A percentile compares a stretch with the other conserved stretches of the same genome.
These are phyloP conservation scores for Aphanoascus verrucosus DNA, from an alignment of 2,329 filamentous ascomycete species.

Conservation along the genomic window DNA sequence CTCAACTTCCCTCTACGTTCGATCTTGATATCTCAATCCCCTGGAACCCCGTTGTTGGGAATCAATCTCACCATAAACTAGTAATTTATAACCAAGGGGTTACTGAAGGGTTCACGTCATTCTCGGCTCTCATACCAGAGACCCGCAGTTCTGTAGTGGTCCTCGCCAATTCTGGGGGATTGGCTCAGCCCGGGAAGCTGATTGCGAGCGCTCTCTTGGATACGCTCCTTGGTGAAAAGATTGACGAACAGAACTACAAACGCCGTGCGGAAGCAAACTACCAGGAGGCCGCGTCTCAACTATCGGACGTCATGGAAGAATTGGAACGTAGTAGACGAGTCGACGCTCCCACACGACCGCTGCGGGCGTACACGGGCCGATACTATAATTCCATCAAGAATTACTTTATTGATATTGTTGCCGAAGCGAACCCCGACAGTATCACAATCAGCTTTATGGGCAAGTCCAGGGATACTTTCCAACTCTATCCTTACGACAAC, in stretches of 20 bases:
- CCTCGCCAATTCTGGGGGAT: not conserved
- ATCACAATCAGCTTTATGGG: not conserved
- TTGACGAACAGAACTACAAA: not conserved
- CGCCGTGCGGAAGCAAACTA: not conserved
- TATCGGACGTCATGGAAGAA: not conserved
- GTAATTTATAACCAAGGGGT: not conserved
- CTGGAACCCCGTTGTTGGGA: not conserved
- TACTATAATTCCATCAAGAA: constrained; percentile 1
- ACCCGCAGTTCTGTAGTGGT: constrained; percentile 2
- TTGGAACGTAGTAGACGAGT: not conserved
- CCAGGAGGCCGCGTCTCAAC: not conserved
- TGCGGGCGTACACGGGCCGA: not conserved
- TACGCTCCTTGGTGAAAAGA: not conserved
- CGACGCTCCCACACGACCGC: not conserved
- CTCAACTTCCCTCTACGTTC: not conserved
- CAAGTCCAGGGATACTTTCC: not conserved
- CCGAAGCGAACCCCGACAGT: not conserved
- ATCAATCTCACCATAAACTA: not conserved
- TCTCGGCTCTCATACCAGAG: not conserved
- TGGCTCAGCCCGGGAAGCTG: not conserved
- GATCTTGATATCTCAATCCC: not conserved
- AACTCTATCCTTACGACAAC: constrained; percentile 1
- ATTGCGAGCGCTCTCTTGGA: not conserved
- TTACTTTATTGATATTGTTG: constrained; percentile 2
- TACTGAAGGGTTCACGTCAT: not conserved